Evolutionary conservation across 352 stramenopile genomes (phyloP), one percentile per base, ranked within the genome.

Genomic region (Globisporangium solare): DNA sequence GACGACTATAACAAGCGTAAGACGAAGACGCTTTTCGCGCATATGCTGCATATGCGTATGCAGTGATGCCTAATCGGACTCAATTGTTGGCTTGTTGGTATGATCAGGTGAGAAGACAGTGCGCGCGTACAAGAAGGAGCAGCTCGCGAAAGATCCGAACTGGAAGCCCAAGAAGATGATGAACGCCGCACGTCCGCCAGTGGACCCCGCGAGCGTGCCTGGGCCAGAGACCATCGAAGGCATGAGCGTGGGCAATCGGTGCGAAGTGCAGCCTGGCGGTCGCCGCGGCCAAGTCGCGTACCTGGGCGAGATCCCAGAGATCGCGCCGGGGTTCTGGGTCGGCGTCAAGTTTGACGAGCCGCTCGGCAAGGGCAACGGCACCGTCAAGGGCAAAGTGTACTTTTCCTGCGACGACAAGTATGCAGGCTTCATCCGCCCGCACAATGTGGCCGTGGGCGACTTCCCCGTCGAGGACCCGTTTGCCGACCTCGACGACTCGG

Each of bases 1-100:
- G 96, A 98, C 43, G 96, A 99, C 61, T 99, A 99, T 75, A 79
- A 99, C 71, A 98, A 98, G 56, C 88, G 96, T 94, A 80, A 51
- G 74, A 27, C 24, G 61, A 20, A 6, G 41, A 4, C 11, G 32
- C 15, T 22, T 12, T 20, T n/a, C n/a, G n/a, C n/a, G 17, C 21
- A 32, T 6, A 35, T 35, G 27, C 27, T 35, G 27, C 7, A 6
- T 35, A 35, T 35, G 27, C 7, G 27, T 35, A 35, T 8, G 10
- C 10, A 1, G 27, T 1, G 7, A 11, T 35, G 10, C 10, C 5
- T 35, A 35, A 35, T 35, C 27, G 27, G 6, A 7, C 41, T 58
- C 24, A 35, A 12, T 21, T 14, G 2, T 58, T 17, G 17, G 2
- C 35, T 10, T 20, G 5, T 13, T 35, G 27, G 35, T 31, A 24